Conservation (phyloP, 495 filamentous ascomycete species). For the Talaromyces ruber region DNA sequence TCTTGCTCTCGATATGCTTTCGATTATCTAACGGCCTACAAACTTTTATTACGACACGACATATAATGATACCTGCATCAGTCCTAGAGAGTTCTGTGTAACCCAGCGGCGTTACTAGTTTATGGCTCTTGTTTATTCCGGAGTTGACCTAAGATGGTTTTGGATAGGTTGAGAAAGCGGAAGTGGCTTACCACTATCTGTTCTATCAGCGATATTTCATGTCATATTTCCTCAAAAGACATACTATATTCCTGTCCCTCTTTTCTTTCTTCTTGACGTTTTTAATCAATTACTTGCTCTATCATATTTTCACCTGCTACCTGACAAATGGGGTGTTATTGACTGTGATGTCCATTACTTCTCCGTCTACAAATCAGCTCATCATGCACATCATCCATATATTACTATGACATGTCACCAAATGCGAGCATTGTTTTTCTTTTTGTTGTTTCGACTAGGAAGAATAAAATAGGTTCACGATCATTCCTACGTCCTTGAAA, state of each 20-base stretch:
- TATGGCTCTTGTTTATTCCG: background rate
- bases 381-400: background rate
- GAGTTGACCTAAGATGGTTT: background rate
- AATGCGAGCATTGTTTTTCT: background rate
- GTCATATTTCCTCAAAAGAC: background rate
- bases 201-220: background rate
- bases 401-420: background rate
- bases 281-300: background rate
- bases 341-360: conserved; percentile 8
- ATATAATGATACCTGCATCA: conserved; percentile 7
- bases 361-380: background rate
- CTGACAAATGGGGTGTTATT: background rate
- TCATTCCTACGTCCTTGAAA: too few relatives aligned
- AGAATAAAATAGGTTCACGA: background rate
- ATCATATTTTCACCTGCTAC: background rate
- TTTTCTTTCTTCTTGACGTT: conserved; percentile 7
- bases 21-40: conserved; percentile 4
- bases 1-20: conserved; percentile 5
- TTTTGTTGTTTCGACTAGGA: background rate
- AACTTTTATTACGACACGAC: conserved; percentile 3
- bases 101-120: conserved; percentile 5
- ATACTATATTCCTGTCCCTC: conserved; percentile 11
- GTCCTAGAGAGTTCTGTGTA: conserved; percentile 6
- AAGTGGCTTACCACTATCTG: background rate
- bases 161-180: background rate